A percentile compares a stretch with the other conserved stretches of the same genome.
Evolutionary conservation across 345 rosid species (phyloP).

Genomic region (Brassica cretica): DNA sequence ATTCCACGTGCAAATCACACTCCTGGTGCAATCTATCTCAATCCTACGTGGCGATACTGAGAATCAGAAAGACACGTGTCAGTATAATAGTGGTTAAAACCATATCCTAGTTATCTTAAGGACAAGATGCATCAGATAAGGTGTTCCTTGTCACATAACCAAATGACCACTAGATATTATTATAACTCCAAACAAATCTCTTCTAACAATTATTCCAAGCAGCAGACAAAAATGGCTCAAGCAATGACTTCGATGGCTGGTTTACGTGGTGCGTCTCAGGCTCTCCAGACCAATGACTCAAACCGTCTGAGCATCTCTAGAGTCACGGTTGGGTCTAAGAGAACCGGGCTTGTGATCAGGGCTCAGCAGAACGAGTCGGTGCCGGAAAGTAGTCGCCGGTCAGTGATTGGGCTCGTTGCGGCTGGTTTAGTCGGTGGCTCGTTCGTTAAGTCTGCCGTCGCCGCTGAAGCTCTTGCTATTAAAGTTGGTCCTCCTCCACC

Average conservation of each 20-base stretch:
- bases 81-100: constrained; percentile 32
- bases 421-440: constrained; percentile 77
- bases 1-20: constrained; percentile 10
- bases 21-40: constrained; percentile 6
- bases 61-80: constrained; percentile 31
- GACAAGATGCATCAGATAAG: constrained; percentile 45
- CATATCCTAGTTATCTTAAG: constrained; percentile 56
- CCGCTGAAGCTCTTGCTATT: constrained; percentile 73
- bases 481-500: constrained; percentile 85
- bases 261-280: constrained; percentile 65
- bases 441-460: constrained; percentile 66
- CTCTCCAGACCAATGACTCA: constrained; percentile 58
- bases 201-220: constrained; percentile 36
- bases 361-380: constrained; percentile 58
- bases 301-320: constrained; percentile 41
- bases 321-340: constrained; percentile 29
- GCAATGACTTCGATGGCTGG: constrained; percentile 85
- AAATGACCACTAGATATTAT: constrained; percentile 9
- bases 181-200: constrained; percentile 26
- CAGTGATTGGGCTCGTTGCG: constrained; percentile 70
- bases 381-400: constrained; percentile 68
- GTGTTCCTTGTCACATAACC: constrained; percentile 35
- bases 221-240: constrained; percentile 34
- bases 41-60: constrained; percentile 41
- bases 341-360: constrained; percentile 52